Evolutionary conservation across 345 rosid genomes (phyloP).

Genomic region (Erodium maritimum): DNA sequence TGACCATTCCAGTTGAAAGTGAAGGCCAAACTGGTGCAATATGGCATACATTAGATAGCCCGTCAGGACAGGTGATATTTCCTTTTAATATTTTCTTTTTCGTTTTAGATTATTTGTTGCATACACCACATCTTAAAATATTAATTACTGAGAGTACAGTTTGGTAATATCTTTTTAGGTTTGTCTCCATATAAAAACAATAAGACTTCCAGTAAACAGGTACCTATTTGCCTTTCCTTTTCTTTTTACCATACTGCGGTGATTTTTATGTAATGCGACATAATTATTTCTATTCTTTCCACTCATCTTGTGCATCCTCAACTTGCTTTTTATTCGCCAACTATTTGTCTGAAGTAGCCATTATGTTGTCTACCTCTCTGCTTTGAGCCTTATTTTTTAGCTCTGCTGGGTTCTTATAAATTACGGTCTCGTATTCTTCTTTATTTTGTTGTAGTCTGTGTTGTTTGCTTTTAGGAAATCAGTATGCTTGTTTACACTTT

Average conservation of each 20-base stretch:
- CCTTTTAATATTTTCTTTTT: conserved; percentile 12
- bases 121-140: conserved; percentile 10
- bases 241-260: background rate
- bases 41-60: conserved; percentile 81
- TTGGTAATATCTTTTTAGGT: conserved; percentile 42
- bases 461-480: too few species aligned
- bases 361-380: background rate
- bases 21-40: conserved; percentile 86
- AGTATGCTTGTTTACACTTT: too few species aligned
- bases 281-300: background rate
- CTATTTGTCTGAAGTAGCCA: background rate
- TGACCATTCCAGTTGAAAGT: conserved; percentile 65
- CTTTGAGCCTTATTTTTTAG: too few species aligned
- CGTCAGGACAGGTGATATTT: conserved; percentile 79
- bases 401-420: too few species aligned
- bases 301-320: background rate
- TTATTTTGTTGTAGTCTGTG: too few species aligned
- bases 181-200: conserved; percentile 76
- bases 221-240: background rate
- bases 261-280: background rate
- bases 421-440: too few species aligned
- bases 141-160: background rate
- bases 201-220: conserved; percentile 38
- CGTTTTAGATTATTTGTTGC: conserved; percentile 5
- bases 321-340: too few species aligned